phyloP scores from a whole-genome alignment of 106 monocot genomes.

The Dioscorea alata region DNA sequence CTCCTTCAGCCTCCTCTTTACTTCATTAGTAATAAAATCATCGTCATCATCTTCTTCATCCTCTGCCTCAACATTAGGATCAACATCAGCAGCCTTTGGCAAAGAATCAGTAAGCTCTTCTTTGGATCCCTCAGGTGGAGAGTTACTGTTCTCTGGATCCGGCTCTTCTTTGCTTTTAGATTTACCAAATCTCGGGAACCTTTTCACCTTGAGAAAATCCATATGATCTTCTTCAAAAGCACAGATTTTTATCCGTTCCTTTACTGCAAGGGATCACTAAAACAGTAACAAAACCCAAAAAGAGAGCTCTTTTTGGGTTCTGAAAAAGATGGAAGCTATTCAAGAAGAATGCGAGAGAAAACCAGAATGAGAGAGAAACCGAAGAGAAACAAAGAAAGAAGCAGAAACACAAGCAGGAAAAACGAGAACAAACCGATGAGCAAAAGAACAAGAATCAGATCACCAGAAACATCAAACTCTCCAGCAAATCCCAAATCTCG shows the following conservation, averaged over 20 bases:
- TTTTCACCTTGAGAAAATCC: constrained; percentile 69
- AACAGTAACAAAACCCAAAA: not conserved
- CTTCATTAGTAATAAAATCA: constrained; percentile 94
- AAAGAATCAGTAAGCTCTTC: constrained; percentile 13
- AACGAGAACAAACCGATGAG: not conserved
- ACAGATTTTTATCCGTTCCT: not conserved
- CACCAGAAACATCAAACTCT: not conserved
- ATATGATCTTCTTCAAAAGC: constrained; percentile 12
- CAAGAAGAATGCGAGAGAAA: too few species aligned
- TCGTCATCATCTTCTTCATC: constrained; percentile 78
- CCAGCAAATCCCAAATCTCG: not conserved
- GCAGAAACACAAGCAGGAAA: not conserved
- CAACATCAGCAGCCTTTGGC: constrained; percentile 5
- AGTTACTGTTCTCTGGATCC: constrained; percentile 12
- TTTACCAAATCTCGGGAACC: constrained; percentile 27
- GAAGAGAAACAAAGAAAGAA: not conserved
- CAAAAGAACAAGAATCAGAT: not conserved
- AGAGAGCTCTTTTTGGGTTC: not conserved
- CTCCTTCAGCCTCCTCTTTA: constrained; percentile 89
- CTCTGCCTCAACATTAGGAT: constrained; percentile 1
- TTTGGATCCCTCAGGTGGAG: constrained; percentile 1
- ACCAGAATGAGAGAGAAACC: not conserved
- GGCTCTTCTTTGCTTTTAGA: constrained; percentile 11
- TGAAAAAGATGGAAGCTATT: too few species aligned
- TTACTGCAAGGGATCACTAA: not conserved